A percentile compares a stretch with the other conserved stretches of the same genome.
Conservation (phyloP, 768 basidiomycete genomes). For the Solioccasus polychromus region DNA sequence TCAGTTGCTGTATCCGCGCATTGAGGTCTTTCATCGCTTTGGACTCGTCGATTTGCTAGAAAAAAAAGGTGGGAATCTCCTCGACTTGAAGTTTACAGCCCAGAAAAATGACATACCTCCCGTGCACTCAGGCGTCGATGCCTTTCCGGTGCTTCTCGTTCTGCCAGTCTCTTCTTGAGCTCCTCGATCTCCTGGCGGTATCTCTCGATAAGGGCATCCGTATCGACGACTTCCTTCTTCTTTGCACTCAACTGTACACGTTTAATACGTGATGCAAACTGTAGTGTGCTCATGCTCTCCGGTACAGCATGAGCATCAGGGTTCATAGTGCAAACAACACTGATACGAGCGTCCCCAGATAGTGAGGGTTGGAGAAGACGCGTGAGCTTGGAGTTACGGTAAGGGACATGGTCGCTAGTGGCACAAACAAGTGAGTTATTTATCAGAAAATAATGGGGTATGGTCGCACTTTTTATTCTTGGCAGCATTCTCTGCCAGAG, state of each 20-base stretch:
- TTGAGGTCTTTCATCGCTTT: conserved; percentile 84
- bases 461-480: conserved; percentile 62
- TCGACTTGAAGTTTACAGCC: neutral
- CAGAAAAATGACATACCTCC: conserved; percentile 32
- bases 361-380: conserved; percentile 93
- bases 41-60: conserved; percentile 78
- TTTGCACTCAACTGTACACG: conserved; percentile 83
- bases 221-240: conserved; percentile 93
- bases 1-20: conserved; percentile 74
- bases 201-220: conserved; percentile 88
- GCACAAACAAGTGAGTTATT: neutral
- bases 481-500: conserved; percentile 83
- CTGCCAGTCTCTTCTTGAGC: conserved; percentile 68
- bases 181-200: conserved; percentile 95
- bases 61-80: neutral
- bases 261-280: conserved; percentile 91
- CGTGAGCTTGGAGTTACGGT: conserved; percentile 93
- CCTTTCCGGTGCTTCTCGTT: conserved; percentile 55
- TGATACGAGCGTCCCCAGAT: conserved; percentile 92
- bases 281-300: conserved; percentile 85
- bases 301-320: conserved; percentile 74
- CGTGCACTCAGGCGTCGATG: conserved; percentile 44
- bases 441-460: neutral
- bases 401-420: conserved; percentile 83
- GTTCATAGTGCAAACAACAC: conserved; percentile 94